phyloP scores from a whole-genome alignment of 2,329 filamentous ascomycete genomes.

The Madurella mycetomatis region DNA sequence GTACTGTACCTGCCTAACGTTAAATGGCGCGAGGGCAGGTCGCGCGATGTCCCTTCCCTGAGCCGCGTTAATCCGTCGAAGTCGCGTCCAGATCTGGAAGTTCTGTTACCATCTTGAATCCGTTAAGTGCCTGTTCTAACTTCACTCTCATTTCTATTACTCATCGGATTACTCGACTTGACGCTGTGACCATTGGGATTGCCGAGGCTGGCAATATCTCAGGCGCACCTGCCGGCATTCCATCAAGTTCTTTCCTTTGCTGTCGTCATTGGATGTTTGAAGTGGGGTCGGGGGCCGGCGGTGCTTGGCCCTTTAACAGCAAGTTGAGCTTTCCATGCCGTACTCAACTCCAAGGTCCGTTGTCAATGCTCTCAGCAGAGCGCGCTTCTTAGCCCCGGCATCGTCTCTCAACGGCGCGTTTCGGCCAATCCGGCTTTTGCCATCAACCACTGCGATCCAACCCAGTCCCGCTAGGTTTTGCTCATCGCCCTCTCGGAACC shows the following conservation, averaged over 20 bases:
- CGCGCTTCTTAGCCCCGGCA: conserved; percentile 10
- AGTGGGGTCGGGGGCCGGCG: conserved; percentile 8
- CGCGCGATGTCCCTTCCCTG: too few species aligned
- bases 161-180: too few species aligned
- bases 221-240: neutral
- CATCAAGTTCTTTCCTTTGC: neutral
- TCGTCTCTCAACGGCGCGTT: neutral
- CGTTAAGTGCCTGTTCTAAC: too few species aligned
- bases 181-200: too few species aligned
- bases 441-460: neutral
- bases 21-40: too few species aligned
- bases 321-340: conserved; percentile 3
- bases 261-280: neutral
- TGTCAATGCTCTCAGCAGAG: conserved; percentile 12
- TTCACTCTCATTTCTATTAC: too few species aligned
- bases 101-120: too few species aligned
- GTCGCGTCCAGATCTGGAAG: too few species aligned
- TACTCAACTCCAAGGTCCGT: conserved; percentile 1
- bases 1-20: too few species aligned
- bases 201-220: neutral
- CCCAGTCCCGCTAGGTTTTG: neutral
- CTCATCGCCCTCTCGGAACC: conserved; percentile 5
- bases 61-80: too few species aligned
- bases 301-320: neutral
- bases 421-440: neutral